phyloP scores from a whole-genome alignment of 495 filamentous ascomycete genomes.

The Xylaria castorea region DNA sequence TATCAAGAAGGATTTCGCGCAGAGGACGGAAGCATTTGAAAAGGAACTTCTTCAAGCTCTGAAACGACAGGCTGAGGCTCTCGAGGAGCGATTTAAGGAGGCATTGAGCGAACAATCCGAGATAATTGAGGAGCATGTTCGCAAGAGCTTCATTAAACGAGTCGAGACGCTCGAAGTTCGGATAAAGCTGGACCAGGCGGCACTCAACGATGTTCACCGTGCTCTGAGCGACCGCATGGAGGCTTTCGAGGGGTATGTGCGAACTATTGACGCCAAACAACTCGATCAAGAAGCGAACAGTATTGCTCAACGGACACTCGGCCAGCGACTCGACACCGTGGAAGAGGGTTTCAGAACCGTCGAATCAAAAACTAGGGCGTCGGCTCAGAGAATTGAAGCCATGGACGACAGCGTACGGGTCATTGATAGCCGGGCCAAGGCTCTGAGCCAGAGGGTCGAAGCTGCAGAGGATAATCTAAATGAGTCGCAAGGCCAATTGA shows the following conservation, averaged over 20 bases:
- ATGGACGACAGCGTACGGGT: conserved; percentile 32
- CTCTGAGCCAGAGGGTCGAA: conserved; percentile 27
- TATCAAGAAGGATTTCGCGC: conserved; percentile 21
- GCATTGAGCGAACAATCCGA: conserved; percentile 21
- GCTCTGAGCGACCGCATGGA: conserved; percentile 30
- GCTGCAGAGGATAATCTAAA: conserved; percentile 27
- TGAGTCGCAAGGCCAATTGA: conserved; percentile 26
- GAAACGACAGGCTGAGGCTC: conserved; percentile 2
- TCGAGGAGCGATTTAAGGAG: conserved; percentile 28
- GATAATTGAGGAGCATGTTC: conserved; percentile 16
- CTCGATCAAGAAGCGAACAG: conserved; percentile 30
- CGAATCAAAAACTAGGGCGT: conserved; percentile 22
- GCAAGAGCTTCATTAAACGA: conserved; percentile 28
- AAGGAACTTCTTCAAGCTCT: conserved; percentile 20
- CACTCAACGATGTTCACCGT: conserved; percentile 23
- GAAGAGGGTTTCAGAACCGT: conserved; percentile 18
- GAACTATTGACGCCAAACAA: conserved; percentile 27
- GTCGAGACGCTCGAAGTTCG: conserved; percentile 36
- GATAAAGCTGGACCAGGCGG: conserved; percentile 35
- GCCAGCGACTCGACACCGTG: conserved; percentile 22
- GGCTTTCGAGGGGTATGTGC: conserved; percentile 26
- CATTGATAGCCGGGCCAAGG: conserved; percentile 27
- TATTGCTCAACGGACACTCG: conserved; percentile 25
- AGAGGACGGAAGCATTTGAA: conserved; percentile 18
- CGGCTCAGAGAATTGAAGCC: conserved; percentile 26